Conservation (phyloP, 352 stramenopile species). For the Phytopythium aichiense region DNA sequence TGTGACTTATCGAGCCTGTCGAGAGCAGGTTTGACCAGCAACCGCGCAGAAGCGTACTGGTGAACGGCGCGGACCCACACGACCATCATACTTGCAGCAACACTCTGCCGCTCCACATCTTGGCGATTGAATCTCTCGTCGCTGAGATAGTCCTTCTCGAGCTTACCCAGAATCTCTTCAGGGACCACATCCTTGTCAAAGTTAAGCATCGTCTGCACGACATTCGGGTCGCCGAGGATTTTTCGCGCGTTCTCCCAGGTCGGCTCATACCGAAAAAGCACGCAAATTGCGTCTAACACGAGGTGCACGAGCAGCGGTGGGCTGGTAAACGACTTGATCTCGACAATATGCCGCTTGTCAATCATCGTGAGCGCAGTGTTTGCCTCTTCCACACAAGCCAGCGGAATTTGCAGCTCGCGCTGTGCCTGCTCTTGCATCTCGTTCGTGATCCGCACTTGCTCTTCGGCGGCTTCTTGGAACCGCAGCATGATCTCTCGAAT, state of each 20-base stretch:
- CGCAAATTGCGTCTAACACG: slow-evolving; percentile 66
- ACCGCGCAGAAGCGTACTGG: slow-evolving; percentile 45
- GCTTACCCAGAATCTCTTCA: slow-evolving; percentile 24
- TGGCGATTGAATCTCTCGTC: slow-evolving; percentile 55
- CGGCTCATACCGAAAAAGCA: slow-evolving; percentile 64
- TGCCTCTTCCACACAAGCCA: slow-evolving; percentile 64
- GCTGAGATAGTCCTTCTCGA: slow-evolving; percentile 44
- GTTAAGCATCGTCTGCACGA: slow-evolving; percentile 62
- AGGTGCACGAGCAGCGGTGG: slow-evolving; percentile 67
- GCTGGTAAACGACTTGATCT: slow-evolving; percentile 83
- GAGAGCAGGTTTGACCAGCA: slow-evolving; percentile 57
- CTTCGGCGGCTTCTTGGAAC: slow-evolving; percentile 49
- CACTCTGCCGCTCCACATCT: slow-evolving; percentile 73
- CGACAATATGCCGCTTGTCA: slow-evolving; percentile 69
- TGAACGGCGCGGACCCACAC: slow-evolving; percentile 70
- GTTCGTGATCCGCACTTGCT: slow-evolving; percentile 61
- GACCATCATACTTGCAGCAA: slow-evolving; percentile 75
- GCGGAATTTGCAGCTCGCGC: slow-evolving; percentile 48
- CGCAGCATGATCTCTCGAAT: slow-evolving; percentile 58
- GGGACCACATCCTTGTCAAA: slow-evolving; percentile 74
- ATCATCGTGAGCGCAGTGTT: slow-evolving; percentile 56
- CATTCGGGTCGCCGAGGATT: slow-evolving; percentile 60
- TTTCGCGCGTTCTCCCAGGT: slow-evolving; percentile 69
- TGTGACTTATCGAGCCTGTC: slow-evolving; percentile 64
- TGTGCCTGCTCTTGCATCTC: slow-evolving; percentile 57